A percentile compares a stretch with the other conserved stretches of the same genome.
These are phyloP conservation scores for Sporothrix dimorphospora DNA, from an alignment of 2,329 filamentous ascomycete genomes.

Conservation along the genomic window DNA sequence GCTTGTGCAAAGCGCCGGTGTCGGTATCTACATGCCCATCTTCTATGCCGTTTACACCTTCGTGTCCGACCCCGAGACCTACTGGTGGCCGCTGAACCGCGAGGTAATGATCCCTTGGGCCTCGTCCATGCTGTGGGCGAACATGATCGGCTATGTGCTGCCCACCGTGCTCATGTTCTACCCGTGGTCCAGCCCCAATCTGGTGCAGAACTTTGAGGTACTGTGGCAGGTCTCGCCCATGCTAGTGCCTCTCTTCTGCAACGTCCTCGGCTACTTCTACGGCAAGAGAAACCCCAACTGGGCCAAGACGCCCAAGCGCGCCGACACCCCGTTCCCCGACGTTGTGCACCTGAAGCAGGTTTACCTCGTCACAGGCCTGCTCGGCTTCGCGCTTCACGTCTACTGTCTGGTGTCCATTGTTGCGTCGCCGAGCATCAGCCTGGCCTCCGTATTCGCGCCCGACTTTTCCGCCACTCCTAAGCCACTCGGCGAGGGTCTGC, in stretches of 20 bases:
- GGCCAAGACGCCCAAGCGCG: not conserved
- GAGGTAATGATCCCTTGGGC: conserved; percentile 20
- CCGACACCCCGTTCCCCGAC: conserved; percentile 21
- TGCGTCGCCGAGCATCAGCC: not conserved
- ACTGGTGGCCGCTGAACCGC: conserved; percentile 29
- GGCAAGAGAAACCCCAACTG: not conserved
- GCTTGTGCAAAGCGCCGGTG: conserved; percentile 25
- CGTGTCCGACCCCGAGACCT: conserved; percentile 26
- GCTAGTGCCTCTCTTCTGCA: conserved; percentile 24
- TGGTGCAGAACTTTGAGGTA: conserved; percentile 28
- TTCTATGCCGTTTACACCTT: conserved; percentile 27
- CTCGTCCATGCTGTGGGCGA: conserved; percentile 26
- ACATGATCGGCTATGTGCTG: conserved; percentile 29
- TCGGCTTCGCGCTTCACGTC: conserved; percentile 19
- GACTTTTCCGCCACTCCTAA: conserved; percentile 22
- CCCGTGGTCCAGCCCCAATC: conserved; percentile 13
- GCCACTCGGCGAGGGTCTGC: conserved; percentile 24
- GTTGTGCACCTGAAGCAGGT: conserved; percentile 20
- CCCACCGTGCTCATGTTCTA: conserved; percentile 32
- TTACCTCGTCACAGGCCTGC: conserved; percentile 22
- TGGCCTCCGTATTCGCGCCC: conserved; percentile 18
- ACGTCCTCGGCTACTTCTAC: conserved; percentile 19
- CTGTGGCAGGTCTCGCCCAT: conserved; percentile 33
- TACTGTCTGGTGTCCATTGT: conserved; percentile 2
- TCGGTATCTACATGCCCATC: conserved; percentile 30